Conservation (phyloP, 345 rosid species). For the Gossypium australe region DNA sequence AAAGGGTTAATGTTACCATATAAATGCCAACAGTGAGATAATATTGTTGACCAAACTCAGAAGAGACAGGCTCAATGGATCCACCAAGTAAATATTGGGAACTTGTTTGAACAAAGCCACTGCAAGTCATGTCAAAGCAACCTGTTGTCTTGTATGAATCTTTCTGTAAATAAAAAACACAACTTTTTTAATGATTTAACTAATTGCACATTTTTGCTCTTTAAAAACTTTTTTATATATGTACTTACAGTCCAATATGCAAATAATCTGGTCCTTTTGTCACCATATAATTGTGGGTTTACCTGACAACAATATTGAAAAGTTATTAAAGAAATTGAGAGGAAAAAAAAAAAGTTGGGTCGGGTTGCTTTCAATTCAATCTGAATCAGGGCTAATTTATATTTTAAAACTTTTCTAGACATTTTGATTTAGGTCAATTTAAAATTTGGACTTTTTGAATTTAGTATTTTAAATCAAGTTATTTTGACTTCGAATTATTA, state of each 20-base stretch:
- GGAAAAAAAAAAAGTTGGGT: too few relatives aligned
- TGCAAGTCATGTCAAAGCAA: slow-evolving; percentile 22
- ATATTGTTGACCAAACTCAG: slow-evolving; percentile 14
- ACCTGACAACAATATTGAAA: background rate
- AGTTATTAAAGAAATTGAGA: background rate
- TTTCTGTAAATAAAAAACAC: background rate
- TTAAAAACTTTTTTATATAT: background rate
- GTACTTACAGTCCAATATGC: slow-evolving; percentile 4
- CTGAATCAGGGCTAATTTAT: too few relatives aligned
- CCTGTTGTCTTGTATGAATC: background rate
- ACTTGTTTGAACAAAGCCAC: slow-evolving; percentile 48
- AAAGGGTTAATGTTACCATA: slow-evolving; percentile 20
- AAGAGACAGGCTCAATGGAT: slow-evolving; percentile 18
- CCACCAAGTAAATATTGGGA: slow-evolving; percentile 23
- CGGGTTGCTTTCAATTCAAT: too few relatives aligned
- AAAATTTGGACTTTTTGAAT: accelerated
- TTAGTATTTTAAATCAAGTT: too few relatives aligned
- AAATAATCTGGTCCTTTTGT: background rate
- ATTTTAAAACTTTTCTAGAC: too few relatives aligned
- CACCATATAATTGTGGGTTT: background rate
- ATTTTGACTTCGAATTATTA: too few relatives aligned
- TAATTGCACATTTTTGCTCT: background rate
- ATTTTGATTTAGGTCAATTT: too few relatives aligned
- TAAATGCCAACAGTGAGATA: slow-evolving; percentile 9
- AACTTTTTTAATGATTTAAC: background rate